Conservation (phyloP, 768 basidiomycete genomes). For the Lactarius pseudohatsudake region DNA sequence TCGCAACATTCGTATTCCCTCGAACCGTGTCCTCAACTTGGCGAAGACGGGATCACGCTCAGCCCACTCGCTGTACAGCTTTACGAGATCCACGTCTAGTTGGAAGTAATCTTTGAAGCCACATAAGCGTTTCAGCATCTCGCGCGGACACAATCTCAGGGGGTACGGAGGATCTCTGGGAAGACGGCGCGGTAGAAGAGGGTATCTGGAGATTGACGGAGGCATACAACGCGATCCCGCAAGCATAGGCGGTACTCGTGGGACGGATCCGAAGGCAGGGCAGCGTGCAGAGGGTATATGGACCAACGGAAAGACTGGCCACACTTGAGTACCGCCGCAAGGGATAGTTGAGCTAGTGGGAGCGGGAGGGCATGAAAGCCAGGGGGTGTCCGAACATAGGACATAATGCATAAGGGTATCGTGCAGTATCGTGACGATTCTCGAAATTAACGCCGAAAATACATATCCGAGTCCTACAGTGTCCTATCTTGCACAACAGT, state of each 20-base stretch:
- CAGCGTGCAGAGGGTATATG: constrained; percentile 42
- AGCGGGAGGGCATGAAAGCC: constrained; percentile 63
- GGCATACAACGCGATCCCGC: constrained; percentile 78
- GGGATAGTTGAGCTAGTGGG: constrained; percentile 66
- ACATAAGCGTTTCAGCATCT: constrained; percentile 66
- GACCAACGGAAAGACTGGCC: constrained; percentile 90
- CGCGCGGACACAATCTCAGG: constrained; percentile 37
- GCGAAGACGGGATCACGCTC: constrained; percentile 73
- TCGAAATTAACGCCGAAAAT: too few species aligned
- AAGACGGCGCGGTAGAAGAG: constrained; percentile 74
- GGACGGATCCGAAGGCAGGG: constrained; percentile 29
- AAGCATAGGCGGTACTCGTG: constrained; percentile 81
- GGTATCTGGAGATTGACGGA: constrained; percentile 64
- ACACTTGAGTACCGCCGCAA: constrained; percentile 74
- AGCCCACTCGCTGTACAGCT: constrained; percentile 78
- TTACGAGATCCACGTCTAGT: constrained; percentile 67
- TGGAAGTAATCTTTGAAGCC: constrained; percentile 93
- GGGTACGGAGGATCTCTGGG: constrained; percentile 45
- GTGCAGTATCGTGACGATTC: too few species aligned
- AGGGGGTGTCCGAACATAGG: constrained; percentile 12
- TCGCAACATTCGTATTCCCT: constrained; percentile 82
- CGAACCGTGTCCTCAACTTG: constrained; percentile 57
- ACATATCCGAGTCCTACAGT: too few species aligned
- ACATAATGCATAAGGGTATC: too few species aligned
- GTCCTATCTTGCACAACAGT: too few species aligned